These are phyloP conservation scores for Immersiella caudata DNA, from an alignment of 495 filamentous ascomycete species.

Conservation along the genomic window DNA sequence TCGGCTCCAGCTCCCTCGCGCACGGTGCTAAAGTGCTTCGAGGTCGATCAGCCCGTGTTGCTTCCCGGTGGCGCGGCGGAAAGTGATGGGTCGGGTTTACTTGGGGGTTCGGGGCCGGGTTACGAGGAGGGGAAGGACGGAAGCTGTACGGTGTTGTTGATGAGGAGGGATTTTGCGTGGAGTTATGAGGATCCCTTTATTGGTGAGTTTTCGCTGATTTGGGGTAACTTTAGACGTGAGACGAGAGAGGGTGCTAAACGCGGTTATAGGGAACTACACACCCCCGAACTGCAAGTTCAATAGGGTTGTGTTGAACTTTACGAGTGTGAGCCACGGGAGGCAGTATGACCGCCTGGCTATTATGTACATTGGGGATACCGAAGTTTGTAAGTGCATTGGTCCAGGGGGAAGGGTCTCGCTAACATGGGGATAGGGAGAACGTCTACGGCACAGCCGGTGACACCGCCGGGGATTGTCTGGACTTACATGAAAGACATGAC, in stretches of 20 bases:
- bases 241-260: no score
- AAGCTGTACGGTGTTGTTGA: slow-evolving; percentile 61
- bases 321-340: slow-evolving; percentile 69
- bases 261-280: slow-evolving; percentile 66
- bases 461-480: slow-evolving; percentile 65
- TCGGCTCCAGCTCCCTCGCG: slow-evolving; percentile 25
- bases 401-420: neutral
- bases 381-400: slow-evolving; percentile 59
- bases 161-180: slow-evolving; percentile 72
- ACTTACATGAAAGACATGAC: slow-evolving; percentile 87
- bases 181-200: slow-evolving; percentile 82
- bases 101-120: neutral
- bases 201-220: slow-evolving; percentile 51
- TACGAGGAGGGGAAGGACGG: slow-evolving; percentile 17
- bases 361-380: slow-evolving; percentile 79
- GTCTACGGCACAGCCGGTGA: slow-evolving; percentile 81
- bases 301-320: slow-evolving; percentile 79
- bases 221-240: neutral
- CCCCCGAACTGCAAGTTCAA: slow-evolving; percentile 78
- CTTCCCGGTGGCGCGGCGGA: slow-evolving; percentile 47
- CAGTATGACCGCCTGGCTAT: slow-evolving; percentile 82
- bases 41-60: slow-evolving; percentile 69
- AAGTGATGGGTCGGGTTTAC: slow-evolving; percentile 37
- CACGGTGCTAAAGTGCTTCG: slow-evolving; percentile 61
- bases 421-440: slow-evolving; percentile 57